These are phyloP conservation scores for Penicillium sp. DNA, from an alignment of 2,329 filamentous ascomycete species.

Conservation along the genomic window DNA sequence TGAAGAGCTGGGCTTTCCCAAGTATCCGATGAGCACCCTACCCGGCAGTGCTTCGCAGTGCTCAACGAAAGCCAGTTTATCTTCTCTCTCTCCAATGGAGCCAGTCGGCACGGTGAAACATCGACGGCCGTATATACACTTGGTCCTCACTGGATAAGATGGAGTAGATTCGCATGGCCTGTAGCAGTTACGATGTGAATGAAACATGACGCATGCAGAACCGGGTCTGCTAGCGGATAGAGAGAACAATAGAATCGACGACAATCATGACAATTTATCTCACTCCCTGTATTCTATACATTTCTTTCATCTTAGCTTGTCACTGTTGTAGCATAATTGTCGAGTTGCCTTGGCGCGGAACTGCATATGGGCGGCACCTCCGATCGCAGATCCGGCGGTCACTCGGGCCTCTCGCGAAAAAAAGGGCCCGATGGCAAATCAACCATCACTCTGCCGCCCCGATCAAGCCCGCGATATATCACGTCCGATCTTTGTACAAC, in stretches of 20 bases:
- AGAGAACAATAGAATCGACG: not conserved
- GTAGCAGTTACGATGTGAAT: slow-evolving; percentile 5
- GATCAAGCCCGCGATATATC: not conserved
- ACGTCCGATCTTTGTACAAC: not conserved
- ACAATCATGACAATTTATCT: not conserved
- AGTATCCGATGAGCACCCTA: not conserved
- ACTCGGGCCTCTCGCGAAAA: slow-evolving; percentile 23
- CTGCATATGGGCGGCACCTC: slow-evolving; percentile 7
- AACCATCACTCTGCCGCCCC: slow-evolving; percentile 6
- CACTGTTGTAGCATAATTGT: not conserved
- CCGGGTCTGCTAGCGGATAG: not conserved
- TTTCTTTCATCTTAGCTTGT: not conserved
- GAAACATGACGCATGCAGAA: not conserved
- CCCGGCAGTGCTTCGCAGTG: not conserved
- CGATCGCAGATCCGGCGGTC: slow-evolving; percentile 26
- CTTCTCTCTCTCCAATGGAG: not conserved
- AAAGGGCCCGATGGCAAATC: slow-evolving; percentile 20
- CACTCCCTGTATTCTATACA: not conserved
- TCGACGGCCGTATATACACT: not conserved
- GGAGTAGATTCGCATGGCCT: not conserved
- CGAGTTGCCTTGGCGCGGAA: not conserved
- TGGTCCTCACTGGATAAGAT: not conserved
- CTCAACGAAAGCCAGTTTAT: not conserved
- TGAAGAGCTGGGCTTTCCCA: not conserved
- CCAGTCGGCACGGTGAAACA: too few species aligned